Evolutionary conservation across 2,329 filamentous ascomycete species (phyloP).

Genomic region (Ophiostoma ulmi): DNA sequence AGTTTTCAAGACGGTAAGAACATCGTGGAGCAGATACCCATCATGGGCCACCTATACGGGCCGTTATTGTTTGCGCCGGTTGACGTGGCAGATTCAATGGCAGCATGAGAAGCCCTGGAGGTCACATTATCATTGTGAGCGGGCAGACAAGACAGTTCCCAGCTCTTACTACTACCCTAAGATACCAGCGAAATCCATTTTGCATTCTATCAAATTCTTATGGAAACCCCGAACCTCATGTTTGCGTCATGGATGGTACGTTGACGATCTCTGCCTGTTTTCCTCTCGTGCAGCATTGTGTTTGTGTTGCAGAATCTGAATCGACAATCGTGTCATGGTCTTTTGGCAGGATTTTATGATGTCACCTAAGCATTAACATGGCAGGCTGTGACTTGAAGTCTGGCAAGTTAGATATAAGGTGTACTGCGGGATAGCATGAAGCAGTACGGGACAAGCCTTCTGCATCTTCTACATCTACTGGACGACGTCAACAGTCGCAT

Average conservation of each 20-base stretch:
- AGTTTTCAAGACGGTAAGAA: background rate
- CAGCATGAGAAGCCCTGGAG: background rate
- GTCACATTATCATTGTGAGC: background rate
- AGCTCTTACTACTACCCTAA: too few species aligned
- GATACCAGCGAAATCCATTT: too few species aligned
- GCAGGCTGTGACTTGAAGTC: background rate
- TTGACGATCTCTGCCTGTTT: background rate
- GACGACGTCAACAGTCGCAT: slow-evolving; percentile 2
- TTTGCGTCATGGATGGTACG: background rate
- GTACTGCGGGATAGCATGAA: background rate
- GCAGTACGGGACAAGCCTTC: background rate
- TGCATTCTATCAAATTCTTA: too few species aligned
- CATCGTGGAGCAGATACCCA: background rate
- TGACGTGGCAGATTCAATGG: background rate
- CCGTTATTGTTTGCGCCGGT: background rate
- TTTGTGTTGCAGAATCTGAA: background rate
- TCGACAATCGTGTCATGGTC: background rate
- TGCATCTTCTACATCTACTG: background rate
- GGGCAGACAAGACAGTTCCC: too few species aligned
- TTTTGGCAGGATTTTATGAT: background rate
- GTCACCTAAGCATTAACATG: background rate
- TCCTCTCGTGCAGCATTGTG: background rate
- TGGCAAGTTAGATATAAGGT: background rate
- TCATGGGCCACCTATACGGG: background rate
- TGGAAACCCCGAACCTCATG: background rate